Evolutionary conservation across 108 stramenopile genomes (phyloP).

Genomic region (Schizochytrium sp.): DNA sequence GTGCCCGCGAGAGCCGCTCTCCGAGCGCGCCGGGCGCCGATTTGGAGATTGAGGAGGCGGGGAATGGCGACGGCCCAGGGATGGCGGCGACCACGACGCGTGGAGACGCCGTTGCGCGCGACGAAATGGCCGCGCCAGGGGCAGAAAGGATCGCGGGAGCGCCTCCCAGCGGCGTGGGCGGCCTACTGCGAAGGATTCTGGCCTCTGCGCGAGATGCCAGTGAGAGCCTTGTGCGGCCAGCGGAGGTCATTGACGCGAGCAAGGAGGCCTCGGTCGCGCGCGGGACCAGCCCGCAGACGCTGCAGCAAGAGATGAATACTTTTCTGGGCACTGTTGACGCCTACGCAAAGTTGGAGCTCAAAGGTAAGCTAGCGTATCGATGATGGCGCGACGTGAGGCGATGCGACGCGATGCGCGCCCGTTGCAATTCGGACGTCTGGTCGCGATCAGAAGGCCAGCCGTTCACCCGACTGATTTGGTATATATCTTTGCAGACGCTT

Average conservation of each 20-base stretch:
- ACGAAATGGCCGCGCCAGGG: too few species aligned
- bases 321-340: background rate
- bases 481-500: background rate
- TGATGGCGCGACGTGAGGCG: background rate
- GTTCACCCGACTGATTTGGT: background rate
- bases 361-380: background rate
- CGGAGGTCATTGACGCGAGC: background rate
- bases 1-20: too few species aligned
- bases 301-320: background rate
- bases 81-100: too few species aligned
- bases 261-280: background rate
- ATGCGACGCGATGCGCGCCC: background rate
- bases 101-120: too few species aligned
- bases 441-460: background rate
- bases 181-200: background rate
- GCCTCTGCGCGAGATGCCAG: background rate
- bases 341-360: background rate
- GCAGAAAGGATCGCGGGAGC: too few species aligned
- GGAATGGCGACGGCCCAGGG: too few species aligned
- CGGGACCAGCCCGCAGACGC: background rate
- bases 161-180: background rate
- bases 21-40: too few species aligned
- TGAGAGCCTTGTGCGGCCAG: background rate
- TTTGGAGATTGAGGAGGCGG: too few species aligned
- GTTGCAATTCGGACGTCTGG: background rate